phyloP scores from a whole-genome alignment of 78 protist genomes.

The Monosiga brevicollis region DNA sequence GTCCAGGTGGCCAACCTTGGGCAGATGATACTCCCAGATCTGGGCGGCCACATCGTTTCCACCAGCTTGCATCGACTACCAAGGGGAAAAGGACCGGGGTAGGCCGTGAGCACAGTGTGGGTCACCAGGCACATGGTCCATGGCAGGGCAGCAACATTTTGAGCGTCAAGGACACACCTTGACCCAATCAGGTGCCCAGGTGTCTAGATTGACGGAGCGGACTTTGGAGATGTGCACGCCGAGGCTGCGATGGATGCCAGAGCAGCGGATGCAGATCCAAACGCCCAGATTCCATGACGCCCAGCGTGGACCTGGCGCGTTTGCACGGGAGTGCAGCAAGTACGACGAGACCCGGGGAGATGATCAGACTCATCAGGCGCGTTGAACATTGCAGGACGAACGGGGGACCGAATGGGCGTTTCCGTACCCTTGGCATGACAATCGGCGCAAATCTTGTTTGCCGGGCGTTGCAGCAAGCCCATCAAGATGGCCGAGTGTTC shows the following conservation, averaged over 20 bases:
- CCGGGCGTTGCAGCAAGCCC: neutral
- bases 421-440: neutral
- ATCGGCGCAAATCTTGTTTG: neutral
- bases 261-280: constrained; percentile 74
- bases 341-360: neutral
- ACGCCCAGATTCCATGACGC: constrained; percentile 75
- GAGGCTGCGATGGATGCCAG: constrained; percentile 76
- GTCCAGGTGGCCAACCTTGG: neutral
- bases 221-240: constrained; percentile 84
- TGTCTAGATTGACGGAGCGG: constrained; percentile 44
- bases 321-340: neutral
- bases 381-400: neutral
- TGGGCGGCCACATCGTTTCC: neutral
- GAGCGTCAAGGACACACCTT: no score
- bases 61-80: neutral
- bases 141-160: neutral
- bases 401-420: neutral
- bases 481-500: neutral
- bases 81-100: neutral
- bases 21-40: neutral
- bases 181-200: constrained; percentile 12
- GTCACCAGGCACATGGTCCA: neutral
- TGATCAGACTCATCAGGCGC: no score
- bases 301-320: constrained; percentile 68
- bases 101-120: neutral